phyloP scores from a whole-genome alignment of 805 yeast genomes.

The Zygotorulaspora chibaensis region DNA sequence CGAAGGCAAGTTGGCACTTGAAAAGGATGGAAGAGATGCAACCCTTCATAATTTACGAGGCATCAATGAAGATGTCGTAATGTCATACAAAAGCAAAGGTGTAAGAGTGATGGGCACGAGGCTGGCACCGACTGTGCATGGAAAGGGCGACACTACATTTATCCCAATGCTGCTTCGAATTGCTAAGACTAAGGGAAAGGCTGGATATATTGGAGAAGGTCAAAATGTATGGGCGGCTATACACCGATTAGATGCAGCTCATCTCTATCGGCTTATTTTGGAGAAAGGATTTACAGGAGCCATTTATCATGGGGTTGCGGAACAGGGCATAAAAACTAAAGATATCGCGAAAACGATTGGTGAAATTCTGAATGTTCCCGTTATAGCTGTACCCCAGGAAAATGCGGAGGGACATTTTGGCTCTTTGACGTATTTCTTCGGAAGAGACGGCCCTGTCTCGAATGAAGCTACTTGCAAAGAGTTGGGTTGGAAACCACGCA shows the following conservation, averaged over 20 bases:
- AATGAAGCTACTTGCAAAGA: slow-evolving; percentile 19
- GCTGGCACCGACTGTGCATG: slow-evolving; percentile 38
- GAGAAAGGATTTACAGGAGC: slow-evolving; percentile 28
- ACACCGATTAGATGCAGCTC: slow-evolving; percentile 35
- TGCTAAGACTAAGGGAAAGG: slow-evolving; percentile 33
- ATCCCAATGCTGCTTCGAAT: slow-evolving; percentile 23
- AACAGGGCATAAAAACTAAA: slow-evolving; percentile 20
- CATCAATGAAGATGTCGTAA: slow-evolving; percentile 13
- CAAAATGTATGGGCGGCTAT: slow-evolving; percentile 34
- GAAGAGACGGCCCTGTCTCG: slow-evolving; percentile 12
- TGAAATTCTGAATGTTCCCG: slow-evolving; percentile 15
- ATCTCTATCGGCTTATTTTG: slow-evolving; percentile 26
- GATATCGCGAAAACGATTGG: slow-evolving; percentile 30
- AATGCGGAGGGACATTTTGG: slow-evolving; percentile 13
- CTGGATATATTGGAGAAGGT: slow-evolving; percentile 38
- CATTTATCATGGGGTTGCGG: slow-evolving; percentile 28
- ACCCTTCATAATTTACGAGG: slow-evolving; percentile 9
- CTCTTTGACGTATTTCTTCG: slow-evolving; percentile 13
- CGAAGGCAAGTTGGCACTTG: slow-evolving; percentile 10
- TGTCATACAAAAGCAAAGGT: slow-evolving; percentile 23
- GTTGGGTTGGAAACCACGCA: slow-evolving; percentile 30
- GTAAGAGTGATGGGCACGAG: slow-evolving; percentile 28
- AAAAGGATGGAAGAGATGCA: slow-evolving; percentile 1
- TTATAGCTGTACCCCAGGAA: slow-evolving; percentile 14
- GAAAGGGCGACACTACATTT: slow-evolving; percentile 30